A percentile compares a stretch with the other conserved stretches of the same genome.
Evolutionary conservation across 495 filamentous ascomycete genomes (phyloP).

Genomic region (Hypoxylon lienhwacheense): DNA sequence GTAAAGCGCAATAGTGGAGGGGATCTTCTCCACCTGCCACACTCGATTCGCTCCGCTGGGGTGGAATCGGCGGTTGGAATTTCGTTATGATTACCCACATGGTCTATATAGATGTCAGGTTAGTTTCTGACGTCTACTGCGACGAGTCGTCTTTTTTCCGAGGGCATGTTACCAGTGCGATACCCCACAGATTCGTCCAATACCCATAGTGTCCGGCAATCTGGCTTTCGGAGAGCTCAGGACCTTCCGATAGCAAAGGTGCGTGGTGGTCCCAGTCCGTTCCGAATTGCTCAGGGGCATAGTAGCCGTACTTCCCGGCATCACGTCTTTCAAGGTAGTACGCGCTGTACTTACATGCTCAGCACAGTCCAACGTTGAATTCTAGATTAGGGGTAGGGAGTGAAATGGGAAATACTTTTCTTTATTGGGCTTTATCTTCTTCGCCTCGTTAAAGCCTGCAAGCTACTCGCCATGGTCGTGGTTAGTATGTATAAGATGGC

Average conservation of each 20-base stretch:
- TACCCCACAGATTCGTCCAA: conserved; percentile 24
- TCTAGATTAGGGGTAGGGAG: not conserved
- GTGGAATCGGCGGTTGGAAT: not conserved
- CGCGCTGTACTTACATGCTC: not conserved
- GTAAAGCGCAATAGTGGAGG: not conserved
- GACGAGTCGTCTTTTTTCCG: not conserved
- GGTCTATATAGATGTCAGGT: conserved; percentile 12
- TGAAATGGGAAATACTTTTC: conserved; percentile 7
- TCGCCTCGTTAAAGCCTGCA: conserved; percentile 11
- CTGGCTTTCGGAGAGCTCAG: conserved; percentile 9
- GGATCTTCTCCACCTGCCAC: not conserved
- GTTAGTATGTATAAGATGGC: conserved; percentile 1
- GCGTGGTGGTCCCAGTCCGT: conserved; percentile 21
- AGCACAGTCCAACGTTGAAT: not conserved
- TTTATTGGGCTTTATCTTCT: conserved; percentile 18
- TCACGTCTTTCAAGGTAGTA: conserved; percentile 8
- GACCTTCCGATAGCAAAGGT: not conserved
- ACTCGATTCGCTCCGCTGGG: not conserved
- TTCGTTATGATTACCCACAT: conserved; percentile 29
- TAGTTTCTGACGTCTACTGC: not conserved
- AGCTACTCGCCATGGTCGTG: conserved; percentile 16
- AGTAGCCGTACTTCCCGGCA: conserved; percentile 8
- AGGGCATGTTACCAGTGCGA: conserved; percentile 14
- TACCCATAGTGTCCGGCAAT: conserved; percentile 27
- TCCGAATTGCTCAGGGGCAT: conserved; percentile 33